Evolutionary conservation across 768 basidiomycete species (phyloP).

Genomic region (Leccinum rimulosum): DNA sequence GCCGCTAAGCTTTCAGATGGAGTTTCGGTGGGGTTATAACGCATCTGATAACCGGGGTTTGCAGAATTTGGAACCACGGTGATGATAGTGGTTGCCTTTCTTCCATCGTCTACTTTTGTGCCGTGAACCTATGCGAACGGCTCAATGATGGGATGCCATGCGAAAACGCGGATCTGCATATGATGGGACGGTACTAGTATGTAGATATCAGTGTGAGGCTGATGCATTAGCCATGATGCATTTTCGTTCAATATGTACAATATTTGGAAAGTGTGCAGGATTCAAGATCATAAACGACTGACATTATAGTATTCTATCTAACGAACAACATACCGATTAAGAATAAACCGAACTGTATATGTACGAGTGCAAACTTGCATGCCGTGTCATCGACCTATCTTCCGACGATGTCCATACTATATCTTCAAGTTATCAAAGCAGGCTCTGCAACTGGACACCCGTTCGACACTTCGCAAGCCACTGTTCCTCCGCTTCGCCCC

Average conservation of each 20-base stretch:
- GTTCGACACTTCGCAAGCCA: conserved; percentile 4
- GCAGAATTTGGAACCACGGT: neutral
- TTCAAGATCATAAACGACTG: no score
- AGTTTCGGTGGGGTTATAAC: neutral
- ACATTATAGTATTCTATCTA: neutral
- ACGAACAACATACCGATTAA: neutral
- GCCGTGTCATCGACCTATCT: neutral
- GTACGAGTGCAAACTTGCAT: neutral
- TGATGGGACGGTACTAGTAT: neutral
- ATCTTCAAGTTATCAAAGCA: neutral
- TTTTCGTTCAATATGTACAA: no score
- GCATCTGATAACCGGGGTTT: neutral
- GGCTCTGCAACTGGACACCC: neutral
- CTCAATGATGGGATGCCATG: neutral
- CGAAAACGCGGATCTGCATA: neutral
- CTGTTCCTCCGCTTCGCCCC: conserved; percentile 12
- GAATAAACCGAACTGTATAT: neutral
- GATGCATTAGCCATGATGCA: neutral
- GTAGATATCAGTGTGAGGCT: neutral
- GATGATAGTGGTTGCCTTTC: no score
- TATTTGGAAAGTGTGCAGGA: no score
- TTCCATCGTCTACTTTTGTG: no score
- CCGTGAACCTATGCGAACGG: no score
- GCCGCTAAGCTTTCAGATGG: neutral
- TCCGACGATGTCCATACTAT: neutral